Evolutionary conservation across 1,139 yeast genomes (phyloP).

Genomic region (Blastobotrys proliferans): DNA sequence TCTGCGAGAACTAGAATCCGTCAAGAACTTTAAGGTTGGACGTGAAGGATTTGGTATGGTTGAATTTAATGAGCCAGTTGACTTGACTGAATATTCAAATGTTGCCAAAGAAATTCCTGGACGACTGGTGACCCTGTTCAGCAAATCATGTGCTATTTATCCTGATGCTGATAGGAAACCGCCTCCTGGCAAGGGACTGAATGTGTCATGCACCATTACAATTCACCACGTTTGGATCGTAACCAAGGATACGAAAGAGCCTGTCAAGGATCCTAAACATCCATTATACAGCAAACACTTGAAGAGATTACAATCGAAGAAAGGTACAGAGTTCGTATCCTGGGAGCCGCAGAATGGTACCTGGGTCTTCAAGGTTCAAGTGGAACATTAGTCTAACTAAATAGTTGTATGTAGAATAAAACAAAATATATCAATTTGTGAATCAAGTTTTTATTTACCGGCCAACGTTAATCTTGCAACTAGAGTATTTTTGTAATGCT

Average conservation of each 20-base stretch:
- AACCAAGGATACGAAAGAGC: constrained; percentile 65
- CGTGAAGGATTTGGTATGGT: constrained; percentile 74
- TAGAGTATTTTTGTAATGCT: constrained; percentile 74
- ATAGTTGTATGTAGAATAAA: not conserved
- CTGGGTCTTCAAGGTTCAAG: constrained; percentile 61
- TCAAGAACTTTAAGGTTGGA: constrained; percentile 71
- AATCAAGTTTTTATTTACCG: constrained; percentile 43
- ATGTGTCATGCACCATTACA: constrained; percentile 68
- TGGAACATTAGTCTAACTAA: constrained; percentile 1
- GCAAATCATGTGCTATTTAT: constrained; percentile 63
- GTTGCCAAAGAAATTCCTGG: constrained; percentile 60
- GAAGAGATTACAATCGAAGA: constrained; percentile 56
- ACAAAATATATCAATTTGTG: not conserved
- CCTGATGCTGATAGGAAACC: constrained; percentile 68
- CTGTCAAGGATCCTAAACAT: constrained; percentile 74
- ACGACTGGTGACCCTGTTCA: constrained; percentile 55
- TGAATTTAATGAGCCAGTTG: constrained; percentile 77
- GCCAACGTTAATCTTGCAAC: constrained; percentile 84
- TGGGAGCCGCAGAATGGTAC: constrained; percentile 79
- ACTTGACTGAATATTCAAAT: constrained; percentile 58
- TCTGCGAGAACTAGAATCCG: constrained; percentile 58
- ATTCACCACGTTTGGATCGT: constrained; percentile 76
- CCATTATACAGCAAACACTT: constrained; percentile 68
- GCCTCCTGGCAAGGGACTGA: constrained; percentile 75
- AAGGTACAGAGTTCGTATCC: constrained; percentile 60